Evolutionary conservation across 2,329 filamentous ascomycete genomes (phyloP).

Genomic region (Akanthomyces lecanii): DNA sequence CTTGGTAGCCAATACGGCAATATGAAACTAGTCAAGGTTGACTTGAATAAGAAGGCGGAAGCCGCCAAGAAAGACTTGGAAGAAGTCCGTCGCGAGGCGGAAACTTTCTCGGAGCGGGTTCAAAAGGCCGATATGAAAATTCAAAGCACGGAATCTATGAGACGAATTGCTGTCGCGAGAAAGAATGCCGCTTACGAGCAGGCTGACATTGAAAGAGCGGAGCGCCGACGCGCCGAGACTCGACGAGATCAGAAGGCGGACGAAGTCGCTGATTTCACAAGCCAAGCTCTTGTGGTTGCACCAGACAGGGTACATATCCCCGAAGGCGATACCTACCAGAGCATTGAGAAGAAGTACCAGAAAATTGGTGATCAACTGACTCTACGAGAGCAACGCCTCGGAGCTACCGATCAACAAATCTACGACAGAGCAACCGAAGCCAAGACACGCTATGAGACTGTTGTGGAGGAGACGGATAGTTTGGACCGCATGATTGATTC

Average conservation of each 20-base stretch:
- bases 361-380: conserved; percentile 56
- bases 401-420: conserved; percentile 63
- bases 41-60: conserved; percentile 42
- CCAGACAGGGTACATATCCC: conserved; percentile 57
- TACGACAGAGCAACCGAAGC: conserved; percentile 43
- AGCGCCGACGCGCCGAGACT: conserved; percentile 41
- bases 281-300: conserved; percentile 51
- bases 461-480: conserved; percentile 39
- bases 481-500: conserved; percentile 38
- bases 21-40: conserved; percentile 44
- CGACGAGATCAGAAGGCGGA: conserved; percentile 45
- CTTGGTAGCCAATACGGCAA: conserved; percentile 54
- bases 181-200: conserved; percentile 58
- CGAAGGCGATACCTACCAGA: conserved; percentile 57
- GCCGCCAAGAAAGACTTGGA: conserved; percentile 35
- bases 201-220: conserved; percentile 44
- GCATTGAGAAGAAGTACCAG: conserved; percentile 50
- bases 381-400: conserved; percentile 52
- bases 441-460: conserved; percentile 39
- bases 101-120: conserved; percentile 43
- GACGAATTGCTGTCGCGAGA: conserved; percentile 50
- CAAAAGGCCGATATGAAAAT: conserved; percentile 54
- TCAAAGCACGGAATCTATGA: conserved; percentile 43
- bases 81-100: conserved; percentile 32
- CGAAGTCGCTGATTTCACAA: conserved; percentile 49